Evolutionary conservation across 257 asterid genomes (phyloP).

Genomic region (Jaltomata sinuosa): DNA sequence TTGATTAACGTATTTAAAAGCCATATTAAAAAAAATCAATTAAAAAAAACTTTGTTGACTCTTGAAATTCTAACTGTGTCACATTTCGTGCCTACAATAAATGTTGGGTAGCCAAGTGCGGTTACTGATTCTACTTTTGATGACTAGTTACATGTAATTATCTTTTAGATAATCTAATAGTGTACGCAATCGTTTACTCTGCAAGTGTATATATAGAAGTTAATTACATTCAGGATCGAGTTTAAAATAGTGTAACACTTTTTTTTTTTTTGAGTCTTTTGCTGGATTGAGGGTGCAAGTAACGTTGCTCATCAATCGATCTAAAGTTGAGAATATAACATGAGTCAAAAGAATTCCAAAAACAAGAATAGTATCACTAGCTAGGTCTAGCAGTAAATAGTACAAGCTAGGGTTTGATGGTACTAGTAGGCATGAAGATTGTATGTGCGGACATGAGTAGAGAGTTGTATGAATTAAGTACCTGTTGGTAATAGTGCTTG

Average conservation of each 20-base stretch:
- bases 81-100: too few species aligned
- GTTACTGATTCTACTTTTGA: not conserved
- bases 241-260: not conserved
- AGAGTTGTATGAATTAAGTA: not conserved
- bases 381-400: not conserved
- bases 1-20: too few species aligned
- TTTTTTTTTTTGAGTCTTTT: not conserved
- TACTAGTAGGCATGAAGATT: not conserved
- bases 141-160: not conserved
- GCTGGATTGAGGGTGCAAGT: not conserved
- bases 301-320: not conserved
- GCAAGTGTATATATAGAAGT: not conserved
- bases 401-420: slow-evolving; percentile 24
- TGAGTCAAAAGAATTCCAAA: not conserved
- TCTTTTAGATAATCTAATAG: not conserved
- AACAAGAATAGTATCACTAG: not conserved
- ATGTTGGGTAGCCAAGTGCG: too few species aligned
- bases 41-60: too few species aligned
- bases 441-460: too few species aligned
- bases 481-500: slow-evolving; percentile 27
- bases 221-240: not conserved
- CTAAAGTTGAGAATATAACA: not conserved
- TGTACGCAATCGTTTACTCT: not conserved
- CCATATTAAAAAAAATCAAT: too few species aligned
- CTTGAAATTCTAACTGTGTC: too few species aligned